A percentile compares a stretch with the other conserved stretches of the same genome.
These are phyloP conservation scores for Xeromyces bisporus DNA, from an alignment of 495 filamentous ascomycete species.

Conservation along the genomic window DNA sequence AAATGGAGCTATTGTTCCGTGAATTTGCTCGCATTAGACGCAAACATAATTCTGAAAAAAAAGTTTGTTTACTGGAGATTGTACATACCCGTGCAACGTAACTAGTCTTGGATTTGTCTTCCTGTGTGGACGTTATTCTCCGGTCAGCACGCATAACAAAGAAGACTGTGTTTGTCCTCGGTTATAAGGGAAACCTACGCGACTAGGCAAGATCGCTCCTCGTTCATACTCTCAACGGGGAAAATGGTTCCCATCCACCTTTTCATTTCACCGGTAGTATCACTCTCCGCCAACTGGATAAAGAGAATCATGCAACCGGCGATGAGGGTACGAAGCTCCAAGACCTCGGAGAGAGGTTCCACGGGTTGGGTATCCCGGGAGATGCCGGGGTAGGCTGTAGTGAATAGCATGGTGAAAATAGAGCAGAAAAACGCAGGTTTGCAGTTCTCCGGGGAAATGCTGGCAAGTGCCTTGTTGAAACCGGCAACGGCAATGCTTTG, in stretches of 20 bases:
- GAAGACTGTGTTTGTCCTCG: too few species aligned
- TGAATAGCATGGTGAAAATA: conserved; percentile 23
- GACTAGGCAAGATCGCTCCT: background rate
- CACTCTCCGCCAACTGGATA: conserved; percentile 10
- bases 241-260: conserved; percentile 11
- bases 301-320: conserved; percentile 21
- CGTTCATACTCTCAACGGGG: conserved; percentile 8
- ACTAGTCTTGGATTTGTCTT: background rate
- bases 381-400: conserved; percentile 19
- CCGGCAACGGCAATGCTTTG: conserved; percentile 21
- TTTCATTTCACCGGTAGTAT: conserved; percentile 10
- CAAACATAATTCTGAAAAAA: too few species aligned
- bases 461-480: conserved; percentile 13
- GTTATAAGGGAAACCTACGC: too few species aligned
- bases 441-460: conserved; percentile 11
- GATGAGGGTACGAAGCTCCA: conserved; percentile 20
- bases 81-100: background rate
- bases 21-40: background rate
- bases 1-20: conserved; percentile 4
- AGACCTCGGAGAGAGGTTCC: conserved; percentile 15
- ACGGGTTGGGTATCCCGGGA: conserved; percentile 11
- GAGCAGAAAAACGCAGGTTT: conserved; percentile 25
- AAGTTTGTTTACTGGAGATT: background rate
- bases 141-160: too few species aligned
- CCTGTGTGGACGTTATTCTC: background rate